Conservation (phyloP, 495 filamentous ascomycete species). For the Penicillium flavigenum region DNA sequence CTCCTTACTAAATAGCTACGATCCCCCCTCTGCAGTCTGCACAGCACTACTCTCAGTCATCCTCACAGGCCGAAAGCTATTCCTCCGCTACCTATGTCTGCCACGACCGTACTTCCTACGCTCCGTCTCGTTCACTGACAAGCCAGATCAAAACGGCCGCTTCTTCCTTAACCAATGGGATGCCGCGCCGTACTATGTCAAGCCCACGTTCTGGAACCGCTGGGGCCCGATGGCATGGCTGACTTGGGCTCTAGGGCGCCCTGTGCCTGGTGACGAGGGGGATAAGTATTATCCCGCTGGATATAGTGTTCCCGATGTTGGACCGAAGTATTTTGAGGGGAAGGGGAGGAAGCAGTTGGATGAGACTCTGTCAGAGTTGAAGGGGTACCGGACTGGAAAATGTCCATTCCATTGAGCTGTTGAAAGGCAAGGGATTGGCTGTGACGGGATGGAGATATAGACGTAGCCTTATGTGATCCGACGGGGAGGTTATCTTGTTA, state of each 20-base stretch:
- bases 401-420: conserved; percentile 52
- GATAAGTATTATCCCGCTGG: conserved; percentile 58
- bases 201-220: conserved; percentile 59
- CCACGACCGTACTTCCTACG: conserved; percentile 53
- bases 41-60: conserved; percentile 40
- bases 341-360: conserved; percentile 46
- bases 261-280: conserved; percentile 60
- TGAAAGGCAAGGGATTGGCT: not conserved
- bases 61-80: conserved; percentile 49
- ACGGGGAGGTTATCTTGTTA: not conserved
- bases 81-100: conserved; percentile 54
- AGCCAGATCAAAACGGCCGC: conserved; percentile 49
- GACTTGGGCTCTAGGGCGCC: conserved; percentile 52
- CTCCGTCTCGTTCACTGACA: conserved; percentile 37
- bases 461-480: not conserved
- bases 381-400: conserved; percentile 44
- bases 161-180: conserved; percentile 52
- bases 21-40: conserved; percentile 40
- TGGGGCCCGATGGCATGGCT: conserved; percentile 58
- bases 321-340: conserved; percentile 56
- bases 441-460: not conserved
- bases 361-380: conserved; percentile 42
- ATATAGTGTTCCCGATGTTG: conserved; percentile 57
- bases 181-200: conserved; percentile 58
- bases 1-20: conserved; percentile 30